Evolutionary conservation across 2,329 filamentous ascomycete species (phyloP), one percentile per base, ranked within the genome.

Genomic region (Fusarium xyrophilum): DNA sequence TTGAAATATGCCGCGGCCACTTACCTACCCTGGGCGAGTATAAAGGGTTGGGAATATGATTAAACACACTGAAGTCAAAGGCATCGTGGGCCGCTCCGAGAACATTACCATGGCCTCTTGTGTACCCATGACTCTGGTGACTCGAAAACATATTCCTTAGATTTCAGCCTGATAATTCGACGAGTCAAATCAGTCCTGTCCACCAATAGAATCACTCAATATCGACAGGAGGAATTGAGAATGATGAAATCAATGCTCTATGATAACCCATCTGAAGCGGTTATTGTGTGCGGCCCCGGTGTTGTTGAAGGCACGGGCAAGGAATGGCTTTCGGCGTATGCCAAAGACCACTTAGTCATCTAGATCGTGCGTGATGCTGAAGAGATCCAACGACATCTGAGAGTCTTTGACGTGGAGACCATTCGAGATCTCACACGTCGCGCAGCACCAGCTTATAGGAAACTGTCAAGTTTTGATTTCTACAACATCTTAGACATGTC

Each of bases 211-310:
- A 63, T 56, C 5, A 5, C 48, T 2, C 13, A 63, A 32, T 63
- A 63, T 7, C 60, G 58, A 5, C 60, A 63, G 12, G 36, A 63
- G 5, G 60, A 63, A 6, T 7, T 63, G 1, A 32, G 33, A 5
- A 14, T 42, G 2, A 63, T 63, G 48, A 38, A 23, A n/a, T 56
- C 40, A 2, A 63, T 63, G 60, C 60, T 63, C 2, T 62, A 56
- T 7, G 48, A 56, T 0, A 63, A 63, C 1, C 58, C 58, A 0
- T 63, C 30, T 0, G 25, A 32, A 2, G 57, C 58, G 1, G 52
- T 63, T 0, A 63, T 63, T 8, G 60, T 63, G 2, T 62, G 57
- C 2, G 60, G 60, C 1, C 60, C 60, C 10, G 60, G 60, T 10
- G 60, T 43, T n/a, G 48, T 63, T 0, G 57, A 63, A n/a, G 60